These are phyloP conservation scores for Fallopia convolvulus DNA, from an alignment of 148 eudicot species.

Conservation along the genomic window DNA sequence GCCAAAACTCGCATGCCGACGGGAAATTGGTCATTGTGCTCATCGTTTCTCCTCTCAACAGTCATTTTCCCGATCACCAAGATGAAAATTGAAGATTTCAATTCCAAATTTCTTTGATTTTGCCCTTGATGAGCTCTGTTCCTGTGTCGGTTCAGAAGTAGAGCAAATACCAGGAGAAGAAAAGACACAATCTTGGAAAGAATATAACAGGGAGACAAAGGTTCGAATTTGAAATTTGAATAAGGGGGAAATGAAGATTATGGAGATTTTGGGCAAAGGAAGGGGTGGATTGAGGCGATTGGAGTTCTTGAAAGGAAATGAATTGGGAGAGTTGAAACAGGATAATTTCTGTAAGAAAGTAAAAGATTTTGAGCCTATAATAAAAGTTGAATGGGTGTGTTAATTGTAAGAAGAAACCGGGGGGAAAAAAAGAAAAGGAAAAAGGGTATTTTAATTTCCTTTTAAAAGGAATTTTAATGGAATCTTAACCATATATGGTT, in stretches of 20 bases:
- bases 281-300: neutral
- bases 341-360: conserved; percentile 6
- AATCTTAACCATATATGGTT: conserved; percentile 8
- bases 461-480: conserved; percentile 1
- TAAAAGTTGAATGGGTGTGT: neutral
- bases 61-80: neutral
- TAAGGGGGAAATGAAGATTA: neutral
- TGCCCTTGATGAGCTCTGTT: neutral
- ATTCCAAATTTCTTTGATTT: neutral
- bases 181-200: neutral
- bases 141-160: neutral
- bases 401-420: neutral
- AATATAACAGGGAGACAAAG: neutral
- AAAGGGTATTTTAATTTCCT: neutral
- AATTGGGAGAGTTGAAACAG: conserved; percentile 2
- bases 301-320: conserved; percentile 4
- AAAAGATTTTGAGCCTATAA: conserved; percentile 2
- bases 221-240: neutral
- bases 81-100: neutral
- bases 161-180: neutral
- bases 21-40: conserved; percentile 40
- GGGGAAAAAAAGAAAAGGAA: neutral
- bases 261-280: neutral
- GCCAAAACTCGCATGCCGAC: conserved; percentile 78
- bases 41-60: conserved; percentile 5